Base-by-base conservation (phyloP, 306 rosid genomes). In the Sphenostylis stenocarpa region DNA sequence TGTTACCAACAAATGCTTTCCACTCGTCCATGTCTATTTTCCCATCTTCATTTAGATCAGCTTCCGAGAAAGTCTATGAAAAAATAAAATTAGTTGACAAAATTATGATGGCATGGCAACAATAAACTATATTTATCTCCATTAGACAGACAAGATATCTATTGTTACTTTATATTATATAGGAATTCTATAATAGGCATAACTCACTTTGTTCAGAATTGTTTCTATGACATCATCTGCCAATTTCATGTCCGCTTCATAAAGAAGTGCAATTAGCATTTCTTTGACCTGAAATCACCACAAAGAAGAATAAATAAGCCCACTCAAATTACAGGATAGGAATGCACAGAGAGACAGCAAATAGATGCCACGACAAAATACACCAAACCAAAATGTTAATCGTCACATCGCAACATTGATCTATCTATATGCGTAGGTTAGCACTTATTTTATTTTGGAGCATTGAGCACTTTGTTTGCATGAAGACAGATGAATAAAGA, bases 201-300 rank as follows among this genome's bases (percentile, higher is more conserved):
- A 70, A 72, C 88, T 70, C 75, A 92, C 98, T 90, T 95, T 92
- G 77, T 95, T 97, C 8, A 92, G 85, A 53, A 95, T 95, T 64
- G 83, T 24, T 77, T 95, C 98, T 14, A 95, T 75, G 63, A 97
- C 90, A 60, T 95, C 98, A 70, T 95, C 98, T 0, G 96, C 92
- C 80, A 92, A 86, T 84, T 92, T 95, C 98, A 95, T 90, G 70
- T 95, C 97, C 28, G 99, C 92, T 81, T 95, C 99, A 38, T 86
- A 91, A 53, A 95, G 99, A 85, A 95, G 99, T 19, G 97, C 99
- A 77, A 95, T 82, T 71, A 95, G 73, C 99, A 95, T 95, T 84
- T 89, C 96, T 89, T 92, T 95, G 82, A 95, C 99, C 99, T 95
- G 28, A 71, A 70, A 68, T 36, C 74, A 53, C 70, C 48, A 44